Conservation (phyloP, 768 basidiomycete species). For the Russula foetens region DNA sequence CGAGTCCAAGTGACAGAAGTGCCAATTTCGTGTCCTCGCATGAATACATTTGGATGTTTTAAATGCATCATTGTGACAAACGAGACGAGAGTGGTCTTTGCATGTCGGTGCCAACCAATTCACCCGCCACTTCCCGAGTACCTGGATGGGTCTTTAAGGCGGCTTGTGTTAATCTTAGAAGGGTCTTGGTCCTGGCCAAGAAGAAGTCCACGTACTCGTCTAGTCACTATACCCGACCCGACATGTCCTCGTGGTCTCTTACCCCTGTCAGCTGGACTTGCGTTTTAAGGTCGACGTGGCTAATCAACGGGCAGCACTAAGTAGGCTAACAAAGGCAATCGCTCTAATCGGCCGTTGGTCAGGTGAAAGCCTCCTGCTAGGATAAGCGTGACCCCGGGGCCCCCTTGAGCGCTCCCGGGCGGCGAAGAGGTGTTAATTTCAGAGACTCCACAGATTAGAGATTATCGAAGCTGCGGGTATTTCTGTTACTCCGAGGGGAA, state of each 20-base stretch:
- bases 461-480: not conserved
- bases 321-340: slow-evolving; percentile 5
- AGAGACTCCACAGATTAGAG: not conserved
- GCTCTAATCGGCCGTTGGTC: not conserved
- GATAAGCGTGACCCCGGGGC: slow-evolving; percentile 2
- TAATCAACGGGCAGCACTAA: slow-evolving; percentile 6
- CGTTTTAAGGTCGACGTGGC: slow-evolving; percentile 12
- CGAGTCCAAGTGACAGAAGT: not conserved
- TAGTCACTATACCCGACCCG: not conserved
- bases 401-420: not conserved
- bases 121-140: not conserved
- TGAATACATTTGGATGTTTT: not conserved
- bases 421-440: not conserved
- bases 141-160: not conserved
- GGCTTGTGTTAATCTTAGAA: not conserved
- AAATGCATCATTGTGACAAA: slow-evolving; percentile 13
- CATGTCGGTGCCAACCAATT: not conserved
- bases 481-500: not conserved
- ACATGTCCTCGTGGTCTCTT: slow-evolving; percentile 5
- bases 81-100: not conserved
- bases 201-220: slow-evolving; percentile 1
- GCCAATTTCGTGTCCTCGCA: not conserved
- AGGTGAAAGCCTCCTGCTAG: not conserved
- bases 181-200: not conserved
- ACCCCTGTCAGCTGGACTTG: slow-evolving; percentile 13